Evolutionary conservation across 352 stramenopile genomes (phyloP).

Genomic region (Pythium insidiosum): DNA sequence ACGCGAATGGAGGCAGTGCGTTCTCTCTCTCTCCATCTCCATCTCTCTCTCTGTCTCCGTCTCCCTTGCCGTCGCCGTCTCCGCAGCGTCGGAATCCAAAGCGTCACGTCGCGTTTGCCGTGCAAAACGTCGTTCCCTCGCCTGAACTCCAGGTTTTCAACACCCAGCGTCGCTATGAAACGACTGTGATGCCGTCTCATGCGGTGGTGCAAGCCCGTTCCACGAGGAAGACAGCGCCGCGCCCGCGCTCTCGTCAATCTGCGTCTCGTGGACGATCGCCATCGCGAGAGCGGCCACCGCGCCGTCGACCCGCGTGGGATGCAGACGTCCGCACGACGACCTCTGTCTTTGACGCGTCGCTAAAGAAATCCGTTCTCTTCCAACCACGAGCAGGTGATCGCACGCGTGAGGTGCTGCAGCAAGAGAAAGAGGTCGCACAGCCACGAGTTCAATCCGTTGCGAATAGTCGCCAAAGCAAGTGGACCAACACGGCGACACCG

Average conservation of each 20-base stretch:
- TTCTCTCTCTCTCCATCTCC: too few species aligned
- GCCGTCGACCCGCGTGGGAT: conserved; percentile 54
- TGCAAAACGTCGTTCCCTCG: conserved; percentile 31
- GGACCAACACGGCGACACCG: conserved; percentile 2
- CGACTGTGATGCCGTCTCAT: too few species aligned
- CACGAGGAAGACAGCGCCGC: too few species aligned
- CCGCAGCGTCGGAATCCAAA: too few species aligned
- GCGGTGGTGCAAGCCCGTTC: too few species aligned
- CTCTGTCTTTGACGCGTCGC: conserved; percentile 33
- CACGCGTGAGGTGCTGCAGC: conserved; percentile 12
- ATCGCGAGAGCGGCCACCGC: too few species aligned
- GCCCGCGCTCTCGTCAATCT: too few species aligned
- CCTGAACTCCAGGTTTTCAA: conserved; percentile 31
- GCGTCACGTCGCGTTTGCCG: conserved; percentile 35
- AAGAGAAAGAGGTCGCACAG: conserved; percentile 6
- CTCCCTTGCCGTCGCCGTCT: too few species aligned
- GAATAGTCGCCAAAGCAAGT: not conserved
- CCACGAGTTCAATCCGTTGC: not conserved
- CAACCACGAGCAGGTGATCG: conserved; percentile 32
- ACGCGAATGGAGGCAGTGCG: too few species aligned
- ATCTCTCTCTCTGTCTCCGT: too few species aligned
- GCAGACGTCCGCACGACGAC: conserved; percentile 17
- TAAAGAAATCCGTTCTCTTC: conserved; percentile 51
- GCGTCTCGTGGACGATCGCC: too few species aligned
- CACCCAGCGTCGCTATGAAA: too few species aligned